Evolutionary conservation across 2,329 filamentous ascomycete species (phyloP), one percentile per base, ranked within the genome.

Genomic region (Alternaria sp.): DNA sequence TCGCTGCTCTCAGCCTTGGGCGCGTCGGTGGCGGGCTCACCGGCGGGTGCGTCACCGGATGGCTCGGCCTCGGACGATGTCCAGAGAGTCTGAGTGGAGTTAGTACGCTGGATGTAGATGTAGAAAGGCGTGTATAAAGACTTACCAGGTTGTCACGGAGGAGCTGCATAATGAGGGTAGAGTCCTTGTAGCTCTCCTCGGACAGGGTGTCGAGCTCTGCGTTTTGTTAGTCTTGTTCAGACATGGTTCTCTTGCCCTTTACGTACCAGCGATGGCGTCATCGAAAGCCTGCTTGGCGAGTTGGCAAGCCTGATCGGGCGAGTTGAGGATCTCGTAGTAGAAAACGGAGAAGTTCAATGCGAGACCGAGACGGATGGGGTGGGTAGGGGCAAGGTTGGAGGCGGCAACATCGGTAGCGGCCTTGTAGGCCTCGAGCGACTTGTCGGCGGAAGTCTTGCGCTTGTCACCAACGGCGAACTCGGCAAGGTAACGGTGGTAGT

Each of bases 281-380:
- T 96, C 93, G 78, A 96, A 96, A 61, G 92, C 92, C 82, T 94
- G 92, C 89, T 96, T 96, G 82, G 93, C 94, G 73, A 97, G 89
- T 82, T 97, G 94, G 90, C 94, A 97, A 79, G 94, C 94, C 85
- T 96, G 94, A 82, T 98, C 95, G 68, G 94, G 94, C 43, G 94
- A 93, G 87, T 98, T 99, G 78, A 98, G 87, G 81, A 98, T 99
- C 89, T 99, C 92, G 83, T 99, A 99, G 90, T 98, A 98, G 88
- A 97, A 98, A 78, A 97, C 94, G 69, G 94, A 97, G 87, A 96
- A 96, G 90, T 96, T 96, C 71, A 96, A 87, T 75, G 93, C 93
- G 70, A 96, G 89, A 80, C 93, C 93, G 68, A 96, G 91, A 78
- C 93, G 92, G 83, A 96, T 96, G 78, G 93, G 93, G 87, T 96